Conservation (phyloP, 352 stramenopile genomes). For the Phytophthora parvispora region DNA sequence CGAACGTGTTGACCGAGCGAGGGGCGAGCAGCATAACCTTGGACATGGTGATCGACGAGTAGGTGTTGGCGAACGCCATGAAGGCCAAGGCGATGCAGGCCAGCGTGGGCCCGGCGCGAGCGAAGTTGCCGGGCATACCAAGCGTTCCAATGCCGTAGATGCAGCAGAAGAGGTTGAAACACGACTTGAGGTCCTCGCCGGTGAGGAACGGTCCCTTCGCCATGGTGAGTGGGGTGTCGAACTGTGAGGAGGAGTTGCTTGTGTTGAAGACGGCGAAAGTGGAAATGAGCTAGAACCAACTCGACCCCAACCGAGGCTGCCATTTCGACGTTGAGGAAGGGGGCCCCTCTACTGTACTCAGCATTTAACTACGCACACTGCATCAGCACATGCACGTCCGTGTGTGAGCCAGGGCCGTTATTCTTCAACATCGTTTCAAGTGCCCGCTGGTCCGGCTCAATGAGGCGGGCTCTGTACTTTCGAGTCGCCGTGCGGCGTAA, state of each 20-base stretch:
- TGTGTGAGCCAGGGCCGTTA: neutral
- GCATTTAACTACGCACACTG: no score
- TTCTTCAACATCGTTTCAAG: neutral
- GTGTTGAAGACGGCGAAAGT: slow-evolving; percentile 8
- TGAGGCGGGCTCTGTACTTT: slow-evolving; percentile 1
- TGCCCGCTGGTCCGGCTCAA: slow-evolving; percentile 1
- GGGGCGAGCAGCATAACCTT: slow-evolving; percentile 69
- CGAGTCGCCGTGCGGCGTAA: neutral
- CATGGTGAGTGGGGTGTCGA: slow-evolving; percentile 11
- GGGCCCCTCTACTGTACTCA: neutral
- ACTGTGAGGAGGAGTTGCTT: neutral
- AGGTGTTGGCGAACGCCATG: slow-evolving; percentile 75
- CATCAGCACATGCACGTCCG: neutral
- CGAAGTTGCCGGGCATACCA: slow-evolving; percentile 77
- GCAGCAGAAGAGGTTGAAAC: slow-evolving; percentile 72
- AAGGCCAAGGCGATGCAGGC: slow-evolving; percentile 59
- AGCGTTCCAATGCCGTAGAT: slow-evolving; percentile 79
- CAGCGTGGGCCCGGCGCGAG: slow-evolving; percentile 54
- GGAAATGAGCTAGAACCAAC: slow-evolving; percentile 10
- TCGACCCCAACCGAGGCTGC: neutral
- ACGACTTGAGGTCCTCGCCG: slow-evolving; percentile 58
- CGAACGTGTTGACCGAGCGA: slow-evolving; percentile 54
- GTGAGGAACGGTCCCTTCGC: slow-evolving; percentile 49
- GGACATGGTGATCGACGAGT: slow-evolving; percentile 60
- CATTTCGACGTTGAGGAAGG: neutral